Conservation (phyloP, 345 rosid species). For the Melaleuca alternifolia region DNA sequence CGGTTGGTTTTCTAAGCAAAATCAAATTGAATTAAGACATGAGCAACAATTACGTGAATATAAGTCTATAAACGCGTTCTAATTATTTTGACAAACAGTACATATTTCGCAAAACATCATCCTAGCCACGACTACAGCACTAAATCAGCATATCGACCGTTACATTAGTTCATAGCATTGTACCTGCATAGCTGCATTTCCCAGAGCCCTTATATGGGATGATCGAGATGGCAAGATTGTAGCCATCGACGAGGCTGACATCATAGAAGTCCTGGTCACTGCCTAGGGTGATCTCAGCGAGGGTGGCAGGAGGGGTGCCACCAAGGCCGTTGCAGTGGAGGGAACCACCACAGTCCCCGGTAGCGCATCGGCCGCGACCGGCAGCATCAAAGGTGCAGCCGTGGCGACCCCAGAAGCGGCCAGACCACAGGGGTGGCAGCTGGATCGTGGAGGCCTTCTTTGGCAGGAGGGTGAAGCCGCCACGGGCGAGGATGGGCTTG, state of each 20-base stretch:
- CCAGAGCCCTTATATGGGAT: conserved; percentile 69
- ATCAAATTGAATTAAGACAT: too few relatives aligned
- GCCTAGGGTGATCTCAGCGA: conserved; percentile 84
- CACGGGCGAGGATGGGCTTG: conserved; percentile 56
- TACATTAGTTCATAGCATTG: too few relatives aligned
- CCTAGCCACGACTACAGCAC: background rate
- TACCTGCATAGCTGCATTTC: conserved; percentile 72
- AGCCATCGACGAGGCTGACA: conserved; percentile 92
- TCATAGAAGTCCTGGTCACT: conserved; percentile 79
- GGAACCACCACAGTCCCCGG: conserved; percentile 86
- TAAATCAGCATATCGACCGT: background rate
- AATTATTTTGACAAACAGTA: background rate
- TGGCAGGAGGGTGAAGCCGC: conserved; percentile 71
- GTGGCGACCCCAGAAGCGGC: conserved; percentile 97
- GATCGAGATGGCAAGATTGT: conserved; percentile 80
- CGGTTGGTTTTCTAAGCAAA: too few relatives aligned
- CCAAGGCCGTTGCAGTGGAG: conserved; percentile 79
- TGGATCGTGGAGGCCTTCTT: conserved; percentile 47
- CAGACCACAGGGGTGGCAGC: conserved; percentile 83
- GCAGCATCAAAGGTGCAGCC: conserved; percentile 67
- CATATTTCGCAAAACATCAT: background rate
- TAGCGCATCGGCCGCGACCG: conserved; percentile 73
- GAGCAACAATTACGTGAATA: background rate
- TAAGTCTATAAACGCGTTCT: background rate
- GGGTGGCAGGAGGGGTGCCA: conserved; percentile 85